Conservation (phyloP, 768 basidiomycete genomes). For the Obba rivulosa region DNA sequence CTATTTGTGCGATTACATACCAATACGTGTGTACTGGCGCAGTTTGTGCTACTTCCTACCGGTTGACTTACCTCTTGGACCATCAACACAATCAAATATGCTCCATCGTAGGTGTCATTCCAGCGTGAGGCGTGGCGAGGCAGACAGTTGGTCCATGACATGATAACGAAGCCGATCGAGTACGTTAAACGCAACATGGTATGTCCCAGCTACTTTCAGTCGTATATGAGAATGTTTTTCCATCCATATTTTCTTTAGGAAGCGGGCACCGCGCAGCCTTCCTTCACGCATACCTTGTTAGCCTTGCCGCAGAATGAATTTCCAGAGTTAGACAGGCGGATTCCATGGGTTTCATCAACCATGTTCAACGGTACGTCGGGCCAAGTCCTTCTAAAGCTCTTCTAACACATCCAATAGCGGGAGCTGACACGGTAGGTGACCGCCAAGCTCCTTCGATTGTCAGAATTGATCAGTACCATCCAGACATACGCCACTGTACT, state of each 20-base stretch:
- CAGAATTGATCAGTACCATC: too few species aligned
- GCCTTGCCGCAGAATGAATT: neutral
- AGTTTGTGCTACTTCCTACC: neutral
- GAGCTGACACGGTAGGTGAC: slow-evolving; percentile 9
- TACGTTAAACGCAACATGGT: slow-evolving; percentile 18
- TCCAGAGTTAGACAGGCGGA: neutral
- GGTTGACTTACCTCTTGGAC: slow-evolving; percentile 6
- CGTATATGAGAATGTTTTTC: too few species aligned
- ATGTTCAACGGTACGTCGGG: slow-evolving; percentile 11
- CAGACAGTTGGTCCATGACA: slow-evolving; percentile 6
- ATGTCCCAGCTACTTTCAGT: neutral
- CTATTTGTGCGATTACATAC: slow-evolving; percentile 31
- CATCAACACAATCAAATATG: slow-evolving; percentile 10
- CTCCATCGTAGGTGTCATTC: slow-evolving; percentile 24
- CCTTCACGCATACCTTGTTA: slow-evolving; percentile 11
- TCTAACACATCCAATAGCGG: slow-evolving; percentile 4
- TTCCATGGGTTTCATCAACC: slow-evolving; percentile 5
- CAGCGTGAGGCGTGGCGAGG: slow-evolving; percentile 14
- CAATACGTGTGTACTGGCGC: slow-evolving; percentile 2
- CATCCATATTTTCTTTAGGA: neutral
- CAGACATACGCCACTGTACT: slow-evolving; percentile 23
- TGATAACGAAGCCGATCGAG: slow-evolving; percentile 16
- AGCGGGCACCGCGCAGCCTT: slow-evolving; percentile 12
- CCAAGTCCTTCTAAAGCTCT: neutral
- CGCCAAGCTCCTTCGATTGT: slow-evolving; percentile 12